Evolutionary conservation across 805 yeast species (phyloP), one percentile per base, ranked within the genome.

Genomic region (Helenozyma rhizophorensis): DNA sequence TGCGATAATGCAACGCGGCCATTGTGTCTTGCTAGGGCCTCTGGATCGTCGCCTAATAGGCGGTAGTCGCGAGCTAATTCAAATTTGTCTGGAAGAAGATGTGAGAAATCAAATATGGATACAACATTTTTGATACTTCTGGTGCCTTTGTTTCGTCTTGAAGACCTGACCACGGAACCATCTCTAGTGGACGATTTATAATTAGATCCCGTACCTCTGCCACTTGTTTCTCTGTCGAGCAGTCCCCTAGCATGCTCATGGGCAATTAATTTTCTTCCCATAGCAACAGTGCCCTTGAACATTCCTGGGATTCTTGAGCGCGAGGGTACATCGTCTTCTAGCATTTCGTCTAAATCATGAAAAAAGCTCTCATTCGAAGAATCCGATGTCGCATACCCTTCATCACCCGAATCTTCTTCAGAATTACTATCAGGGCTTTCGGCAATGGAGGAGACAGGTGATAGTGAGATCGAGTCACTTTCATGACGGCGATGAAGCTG

Each of bases 11-110:
- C 94, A 2, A 89, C 80, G 14, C 62, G 60, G 1, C 87, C 77
- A 51, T 90, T 89, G 51, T 82, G 76, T 8, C 64, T 53, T 0
- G 94, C 87, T 36, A 86, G 56, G 21, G 67, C 70, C 30, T 74
- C 80, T 0, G 93, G 83, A 1, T 76, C 47, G 21, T 68, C 81
- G 3, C 86, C 87, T 33, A 76, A 56, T 1, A 83, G 70, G 18
- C 77, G 62, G 50, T 83, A 84, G 34, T 78, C 84, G 25, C 69
- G 58, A 0, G 90, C 93, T 27, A 84, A 53, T 34, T 82, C 82
- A 54, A 74, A 70, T 42, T 82, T 78, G 12, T 88, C 81, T 0
- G 96, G 95, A 22, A 87, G 72, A 30, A 89, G 60, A 50, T 79
- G 71, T 14, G 73, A 62, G 53, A 82, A 81, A 50, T 87, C 90